phyloP scores from a whole-genome alignment of 495 filamentous ascomycete genomes.

The Astrothelium macrocarpum region DNA sequence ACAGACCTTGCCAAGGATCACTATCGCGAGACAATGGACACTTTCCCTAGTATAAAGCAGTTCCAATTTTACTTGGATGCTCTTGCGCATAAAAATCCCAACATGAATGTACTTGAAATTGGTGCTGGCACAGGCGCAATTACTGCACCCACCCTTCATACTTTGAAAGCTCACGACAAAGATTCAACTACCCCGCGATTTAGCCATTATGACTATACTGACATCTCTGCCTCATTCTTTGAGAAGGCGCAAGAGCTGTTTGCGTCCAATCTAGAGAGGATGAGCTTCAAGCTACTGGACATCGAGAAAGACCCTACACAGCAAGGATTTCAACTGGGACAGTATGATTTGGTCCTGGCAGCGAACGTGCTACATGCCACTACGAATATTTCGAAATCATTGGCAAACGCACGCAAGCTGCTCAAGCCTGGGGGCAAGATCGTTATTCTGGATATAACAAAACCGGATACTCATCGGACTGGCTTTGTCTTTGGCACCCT shows the following conservation, averaged over 20 bases:
- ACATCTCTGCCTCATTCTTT: slow-evolving; percentile 18
- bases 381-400: background rate
- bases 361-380: slow-evolving; percentile 17
- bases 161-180: background rate
- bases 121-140: slow-evolving; percentile 19
- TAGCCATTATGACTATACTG: slow-evolving; percentile 14
- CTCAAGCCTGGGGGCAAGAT: slow-evolving; percentile 22
- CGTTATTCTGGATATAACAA: slow-evolving; percentile 11
- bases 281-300: slow-evolving; percentile 14
- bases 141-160: background rate
- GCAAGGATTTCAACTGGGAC: slow-evolving; percentile 15
- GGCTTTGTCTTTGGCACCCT: slow-evolving; percentile 5
- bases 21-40: background rate
- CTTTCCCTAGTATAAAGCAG: background rate
- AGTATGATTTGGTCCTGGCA: slow-evolving; percentile 18
- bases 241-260: slow-evolving; percentile 14
- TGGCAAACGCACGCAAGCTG: slow-evolving; percentile 10
- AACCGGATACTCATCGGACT: background rate
- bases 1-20: background rate
- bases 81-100: slow-evolving; percentile 14
- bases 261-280: background rate
- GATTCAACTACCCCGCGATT: background rate
- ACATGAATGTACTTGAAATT: slow-evolving; percentile 18
- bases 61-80: background rate
- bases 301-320: slow-evolving; percentile 16